Evolutionary conservation across 495 filamentous ascomycete species (phyloP).

Genomic region (Penicillium lividum): DNA sequence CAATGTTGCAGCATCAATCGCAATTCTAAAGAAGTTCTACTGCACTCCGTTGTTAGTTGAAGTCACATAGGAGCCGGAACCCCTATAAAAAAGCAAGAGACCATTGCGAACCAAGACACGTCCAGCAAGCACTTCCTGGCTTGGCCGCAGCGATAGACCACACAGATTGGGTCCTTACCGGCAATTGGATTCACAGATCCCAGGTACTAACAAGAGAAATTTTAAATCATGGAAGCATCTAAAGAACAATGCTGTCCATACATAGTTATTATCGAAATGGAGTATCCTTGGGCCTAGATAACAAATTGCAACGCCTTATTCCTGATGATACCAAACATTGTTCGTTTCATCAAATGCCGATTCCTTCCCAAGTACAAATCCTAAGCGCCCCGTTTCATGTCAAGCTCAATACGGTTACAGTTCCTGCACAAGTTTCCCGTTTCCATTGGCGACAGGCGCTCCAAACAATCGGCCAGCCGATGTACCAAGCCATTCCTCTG

Average conservation of each 20-base stretch:
- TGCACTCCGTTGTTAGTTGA: not conserved
- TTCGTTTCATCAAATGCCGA: conserved; percentile 10
- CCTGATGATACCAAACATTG: not conserved
- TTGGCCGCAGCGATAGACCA: too few relatives aligned
- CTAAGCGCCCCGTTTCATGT: conserved; percentile 31
- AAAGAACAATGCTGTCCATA: not conserved
- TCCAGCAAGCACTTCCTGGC: too few relatives aligned
- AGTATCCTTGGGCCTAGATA: conserved; percentile 4
- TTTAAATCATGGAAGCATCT: not conserved
- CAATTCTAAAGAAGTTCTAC: not conserved
- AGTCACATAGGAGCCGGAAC: not conserved
- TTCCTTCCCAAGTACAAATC: conserved; percentile 1
- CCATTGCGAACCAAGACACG: not conserved
- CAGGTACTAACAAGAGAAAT: too few relatives aligned
- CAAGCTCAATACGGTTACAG: conserved; percentile 25
- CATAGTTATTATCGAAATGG: not conserved
- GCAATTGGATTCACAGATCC: too few relatives aligned
- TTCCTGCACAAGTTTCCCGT: conserved; percentile 50
- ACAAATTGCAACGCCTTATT: conserved; percentile 17
- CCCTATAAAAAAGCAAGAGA: not conserved
- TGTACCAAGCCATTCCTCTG: conserved; percentile 75
- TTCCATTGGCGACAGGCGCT: conserved; percentile 20
- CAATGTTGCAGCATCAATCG: not conserved
- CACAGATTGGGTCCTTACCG: too few relatives aligned
- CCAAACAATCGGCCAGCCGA: conserved; percentile 67